Evolutionary conservation across 148 eudicot species (phyloP).

Genomic region (Vaccinium corymbosum): DNA sequence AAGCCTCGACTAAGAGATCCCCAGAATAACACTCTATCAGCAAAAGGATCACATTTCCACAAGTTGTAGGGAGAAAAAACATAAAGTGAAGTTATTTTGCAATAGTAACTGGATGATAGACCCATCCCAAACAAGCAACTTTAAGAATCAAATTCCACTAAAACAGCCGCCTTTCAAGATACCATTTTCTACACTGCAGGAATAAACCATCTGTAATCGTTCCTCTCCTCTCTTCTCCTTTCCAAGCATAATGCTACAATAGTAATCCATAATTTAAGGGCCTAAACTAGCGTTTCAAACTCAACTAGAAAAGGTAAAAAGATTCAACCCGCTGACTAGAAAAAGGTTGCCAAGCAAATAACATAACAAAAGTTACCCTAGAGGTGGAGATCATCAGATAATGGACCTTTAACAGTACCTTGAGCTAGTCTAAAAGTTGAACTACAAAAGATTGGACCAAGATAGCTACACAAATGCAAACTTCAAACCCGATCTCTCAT

Average conservation of each 20-base stretch:
- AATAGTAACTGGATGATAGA: not conserved
- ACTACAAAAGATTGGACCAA: constrained; percentile 6
- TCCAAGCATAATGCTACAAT: not conserved
- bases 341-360: not conserved
- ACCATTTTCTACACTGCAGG: not conserved
- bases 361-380: not conserved
- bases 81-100: not conserved
- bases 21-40: not conserved
- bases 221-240: not conserved
- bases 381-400: not conserved
- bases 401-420: not conserved
- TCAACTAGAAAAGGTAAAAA: not conserved
- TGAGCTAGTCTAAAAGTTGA: constrained; percentile 1
- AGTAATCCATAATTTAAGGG: not conserved
- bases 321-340: not conserved
- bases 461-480: not conserved
- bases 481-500: not conserved
- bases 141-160: not conserved
- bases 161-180: not conserved
- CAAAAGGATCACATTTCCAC: not conserved
- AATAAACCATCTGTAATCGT: not conserved
- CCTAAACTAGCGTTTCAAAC: not conserved
- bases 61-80: not conserved
- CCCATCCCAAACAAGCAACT: constrained; percentile 10
- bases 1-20: not conserved